A percentile compares a stretch with the other conserved stretches of the same genome.
Conservation (phyloP, 768 basidiomycete genomes). For the Mycena polygramma region DNA sequence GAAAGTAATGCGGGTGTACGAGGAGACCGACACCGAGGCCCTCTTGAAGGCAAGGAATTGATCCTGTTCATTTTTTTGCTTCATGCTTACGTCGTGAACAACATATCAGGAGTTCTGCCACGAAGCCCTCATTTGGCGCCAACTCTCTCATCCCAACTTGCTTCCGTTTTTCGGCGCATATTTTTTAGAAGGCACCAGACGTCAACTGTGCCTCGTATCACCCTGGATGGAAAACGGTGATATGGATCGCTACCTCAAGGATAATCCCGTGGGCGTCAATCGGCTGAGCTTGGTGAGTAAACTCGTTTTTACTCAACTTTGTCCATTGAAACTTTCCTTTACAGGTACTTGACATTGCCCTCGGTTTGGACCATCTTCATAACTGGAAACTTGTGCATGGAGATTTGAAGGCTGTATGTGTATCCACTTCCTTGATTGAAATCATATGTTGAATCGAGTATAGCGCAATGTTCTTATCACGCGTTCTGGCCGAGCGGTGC, state of each 20-base stretch:
- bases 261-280: slow-evolving; percentile 38
- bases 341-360: slow-evolving; percentile 42
- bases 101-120: slow-evolving; percentile 34
- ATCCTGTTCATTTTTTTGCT: not conserved
- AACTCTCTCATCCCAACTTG: slow-evolving; percentile 48
- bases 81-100: too few species aligned
- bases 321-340: not conserved
- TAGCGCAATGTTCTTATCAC: slow-evolving; percentile 46
- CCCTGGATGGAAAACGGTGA: slow-evolving; percentile 55
- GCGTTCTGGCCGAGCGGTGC: slow-evolving; percentile 39
- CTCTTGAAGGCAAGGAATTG: slow-evolving; percentile 22
- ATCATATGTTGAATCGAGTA: not conserved
- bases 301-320: not conserved
- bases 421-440: not conserved
- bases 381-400: slow-evolving; percentile 45
- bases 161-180: slow-evolving; percentile 49
- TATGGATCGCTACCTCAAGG: slow-evolving; percentile 45
- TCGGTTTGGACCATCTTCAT: slow-evolving; percentile 48
- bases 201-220: slow-evolving; percentile 49
- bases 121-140: slow-evolving; percentile 46
- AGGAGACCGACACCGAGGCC: slow-evolving; percentile 30
- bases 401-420: slow-evolving; percentile 47
- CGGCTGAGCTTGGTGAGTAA: slow-evolving; percentile 51
- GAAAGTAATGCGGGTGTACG: slow-evolving; percentile 35
- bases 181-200: slow-evolving; percentile 30